Evolutionary conservation across 2,329 filamentous ascomycete genomes (phyloP).

Genomic region (Colletotrichum limetticola): DNA sequence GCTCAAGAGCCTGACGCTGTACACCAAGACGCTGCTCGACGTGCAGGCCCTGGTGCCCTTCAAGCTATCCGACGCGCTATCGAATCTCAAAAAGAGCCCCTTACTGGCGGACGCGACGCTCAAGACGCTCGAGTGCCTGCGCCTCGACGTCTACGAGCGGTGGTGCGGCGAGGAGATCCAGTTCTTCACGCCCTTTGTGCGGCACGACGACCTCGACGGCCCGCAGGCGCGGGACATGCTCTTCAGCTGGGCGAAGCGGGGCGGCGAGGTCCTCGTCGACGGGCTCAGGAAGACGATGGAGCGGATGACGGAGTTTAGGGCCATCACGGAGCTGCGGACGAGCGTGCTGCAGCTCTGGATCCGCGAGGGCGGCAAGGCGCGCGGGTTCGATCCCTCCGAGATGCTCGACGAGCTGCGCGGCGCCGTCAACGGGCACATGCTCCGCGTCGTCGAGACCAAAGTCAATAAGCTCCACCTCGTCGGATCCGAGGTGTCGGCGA

Average conservation of each 20-base stretch:
- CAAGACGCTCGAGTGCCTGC: slow-evolving; percentile 73
- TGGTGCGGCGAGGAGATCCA: slow-evolving; percentile 88
- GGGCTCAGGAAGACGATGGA: slow-evolving; percentile 71
- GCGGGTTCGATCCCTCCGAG: slow-evolving; percentile 73
- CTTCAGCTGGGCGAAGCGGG: slow-evolving; percentile 70
- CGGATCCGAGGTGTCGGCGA: slow-evolving; percentile 70
- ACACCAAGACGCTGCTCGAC: slow-evolving; percentile 80
- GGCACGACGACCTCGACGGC: slow-evolving; percentile 79
- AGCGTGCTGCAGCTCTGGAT: slow-evolving; percentile 81
- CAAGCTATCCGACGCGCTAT: slow-evolving; percentile 76
- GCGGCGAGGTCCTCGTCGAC: slow-evolving; percentile 68
- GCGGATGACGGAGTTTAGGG: slow-evolving; percentile 72
- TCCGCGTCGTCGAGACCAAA: slow-evolving; percentile 70
- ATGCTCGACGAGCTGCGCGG: slow-evolving; percentile 76
- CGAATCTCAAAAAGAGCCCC: slow-evolving; percentile 74
- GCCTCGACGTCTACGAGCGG: slow-evolving; percentile 79
- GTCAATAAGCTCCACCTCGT: slow-evolving; percentile 73
- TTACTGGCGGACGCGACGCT: slow-evolving; percentile 79
- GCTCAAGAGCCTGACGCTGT: slow-evolving; percentile 75
- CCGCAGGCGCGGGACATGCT: slow-evolving; percentile 70
- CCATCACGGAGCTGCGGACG: slow-evolving; percentile 76
- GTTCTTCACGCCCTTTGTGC: slow-evolving; percentile 88
- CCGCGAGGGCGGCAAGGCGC: slow-evolving; percentile 70
- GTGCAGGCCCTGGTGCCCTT: slow-evolving; percentile 81
- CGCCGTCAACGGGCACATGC: slow-evolving; percentile 75